phyloP scores from a whole-genome alignment of 306 rosid species.

The Lathyrus tuberosus region DNA sequence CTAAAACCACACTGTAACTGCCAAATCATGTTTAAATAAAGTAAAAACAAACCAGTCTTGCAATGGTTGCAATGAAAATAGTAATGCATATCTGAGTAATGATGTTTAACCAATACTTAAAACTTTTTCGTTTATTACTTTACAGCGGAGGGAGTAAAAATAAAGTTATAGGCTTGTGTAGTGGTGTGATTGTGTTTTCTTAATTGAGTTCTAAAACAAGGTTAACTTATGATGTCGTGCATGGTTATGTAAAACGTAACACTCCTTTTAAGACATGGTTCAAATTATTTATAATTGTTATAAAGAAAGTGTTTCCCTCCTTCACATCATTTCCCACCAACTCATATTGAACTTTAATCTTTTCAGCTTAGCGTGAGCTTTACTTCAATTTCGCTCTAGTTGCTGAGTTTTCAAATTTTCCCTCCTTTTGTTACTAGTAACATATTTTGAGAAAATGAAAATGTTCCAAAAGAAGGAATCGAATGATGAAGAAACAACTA shows the following conservation, averaged over 20 bases:
- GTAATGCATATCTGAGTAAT: background rate
- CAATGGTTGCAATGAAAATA: background rate
- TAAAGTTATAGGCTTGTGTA: background rate
- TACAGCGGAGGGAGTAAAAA: background rate
- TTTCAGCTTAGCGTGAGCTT: constrained; percentile 15
- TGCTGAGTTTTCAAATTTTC: constrained; percentile 35
- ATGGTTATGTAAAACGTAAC: background rate
- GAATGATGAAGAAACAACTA: constrained; percentile 20
- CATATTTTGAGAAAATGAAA: constrained; percentile 49
- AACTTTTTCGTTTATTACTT: background rate
- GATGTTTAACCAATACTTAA: background rate
- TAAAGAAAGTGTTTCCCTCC: background rate
- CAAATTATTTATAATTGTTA: no score
- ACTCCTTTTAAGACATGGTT: background rate
- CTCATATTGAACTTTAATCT: background rate
- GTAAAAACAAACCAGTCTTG: background rate
- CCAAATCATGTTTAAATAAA: background rate
- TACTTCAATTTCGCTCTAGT: constrained; percentile 14
- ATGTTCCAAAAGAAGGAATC: constrained; percentile 45
- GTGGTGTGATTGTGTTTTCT: background rate
- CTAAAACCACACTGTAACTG: background rate
- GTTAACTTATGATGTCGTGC: constrained; percentile 9
- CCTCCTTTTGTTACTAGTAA: constrained; percentile 46
- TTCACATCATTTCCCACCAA: background rate
- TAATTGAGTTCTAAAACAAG: background rate